A percentile compares a stretch with the other conserved stretches of the same genome.
phyloP scores from a whole-genome alignment of 805 yeast species.

The Cephaloascus fragrans region DNA sequence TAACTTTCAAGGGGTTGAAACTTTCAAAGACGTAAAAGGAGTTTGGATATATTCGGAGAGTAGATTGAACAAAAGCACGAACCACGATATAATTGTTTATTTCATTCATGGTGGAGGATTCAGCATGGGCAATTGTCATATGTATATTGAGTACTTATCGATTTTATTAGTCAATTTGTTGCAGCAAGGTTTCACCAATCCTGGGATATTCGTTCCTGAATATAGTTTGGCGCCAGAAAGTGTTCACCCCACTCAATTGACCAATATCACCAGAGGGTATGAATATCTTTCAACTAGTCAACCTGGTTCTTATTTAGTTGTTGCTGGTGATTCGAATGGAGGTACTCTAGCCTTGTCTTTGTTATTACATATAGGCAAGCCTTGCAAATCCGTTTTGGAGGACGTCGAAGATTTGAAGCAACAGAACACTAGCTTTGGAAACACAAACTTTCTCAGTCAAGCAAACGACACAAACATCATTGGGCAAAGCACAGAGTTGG shows the following conservation, averaged over 20 bases:
- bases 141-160: slow-evolving; percentile 34
- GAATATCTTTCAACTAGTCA: slow-evolving; percentile 9
- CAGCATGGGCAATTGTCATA: slow-evolving; percentile 23
- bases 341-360: slow-evolving; percentile 30
- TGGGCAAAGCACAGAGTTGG: not conserved
- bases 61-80: slow-evolving; percentile 6
- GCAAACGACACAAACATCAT: not conserved
- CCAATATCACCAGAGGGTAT: slow-evolving; percentile 19
- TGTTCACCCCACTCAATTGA: slow-evolving; percentile 15
- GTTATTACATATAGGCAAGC: slow-evolving; percentile 24
- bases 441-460: not conserved
- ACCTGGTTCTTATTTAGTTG: slow-evolving; percentile 17
- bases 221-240: slow-evolving; percentile 3
- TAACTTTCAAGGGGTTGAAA: slow-evolving; percentile 5
- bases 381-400: slow-evolving; percentile 7
- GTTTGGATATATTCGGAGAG: slow-evolving; percentile 20
- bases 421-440: not conserved
- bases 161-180: slow-evolving; percentile 28
- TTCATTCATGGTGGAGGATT: slow-evolving; percentile 33
- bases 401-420: not conserved
- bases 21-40: slow-evolving; percentile 13
- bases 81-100: slow-evolving; percentile 29
- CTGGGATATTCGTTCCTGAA: slow-evolving; percentile 26
- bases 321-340: slow-evolving; percentile 41
- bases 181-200: slow-evolving; percentile 40